Evolutionary conservation across 1,284 basidiomycete genomes (phyloP), one percentile per base, ranked within the genome.

Genomic region (Ceratobasidium sp.): DNA sequence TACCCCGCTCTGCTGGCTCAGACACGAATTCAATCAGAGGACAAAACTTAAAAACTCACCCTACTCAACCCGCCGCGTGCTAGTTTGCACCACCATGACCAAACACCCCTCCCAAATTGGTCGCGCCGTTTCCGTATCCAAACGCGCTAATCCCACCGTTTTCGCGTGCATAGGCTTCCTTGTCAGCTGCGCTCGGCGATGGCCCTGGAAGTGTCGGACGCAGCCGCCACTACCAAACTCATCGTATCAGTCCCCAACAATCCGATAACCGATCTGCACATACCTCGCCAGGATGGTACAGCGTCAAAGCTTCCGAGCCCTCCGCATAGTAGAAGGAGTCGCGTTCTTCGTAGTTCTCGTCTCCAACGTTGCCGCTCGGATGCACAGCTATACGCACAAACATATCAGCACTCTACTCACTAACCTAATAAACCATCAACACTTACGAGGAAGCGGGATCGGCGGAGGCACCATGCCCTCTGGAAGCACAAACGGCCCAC

Each of bases 361-460:
- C 70, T 41, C 55, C 70, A 18, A 73, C 63, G n/a, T 28, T 28
- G 16, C 72, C 74, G 46, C 30, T 58, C 16, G 73, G 73, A 30
- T 44, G 52, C 18, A 75, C 72, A 21, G 73, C 72, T 73, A 50
- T 32, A 35, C 35, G 11, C 35, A 11, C 35, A 4, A 21, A 57
- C 30, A 30, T 28, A 55, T 30, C 28, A 54, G 38, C 44, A 64
- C 61, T 14, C 21, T 26, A 21, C 28, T 16, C 35, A 23, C 11
- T 28, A 16, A 30, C 21, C 14, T 13, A 13, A 38, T 21, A 41
- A 7, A n/a, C 23, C 14, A n/a, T 9, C 16, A 58, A 4, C 21
- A 74, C 75, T 75, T 54, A 76, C 75, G 54, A 8, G 71, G 73
- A 14, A 76, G 67, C 4, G 75, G 75, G n/a, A 75, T 30, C 6